Percentiles rank a stretch among this genome's conserved stretches.
Evolutionary conservation across 805 yeast genomes (phyloP).

Genomic region (Candida michaelii): DNA sequence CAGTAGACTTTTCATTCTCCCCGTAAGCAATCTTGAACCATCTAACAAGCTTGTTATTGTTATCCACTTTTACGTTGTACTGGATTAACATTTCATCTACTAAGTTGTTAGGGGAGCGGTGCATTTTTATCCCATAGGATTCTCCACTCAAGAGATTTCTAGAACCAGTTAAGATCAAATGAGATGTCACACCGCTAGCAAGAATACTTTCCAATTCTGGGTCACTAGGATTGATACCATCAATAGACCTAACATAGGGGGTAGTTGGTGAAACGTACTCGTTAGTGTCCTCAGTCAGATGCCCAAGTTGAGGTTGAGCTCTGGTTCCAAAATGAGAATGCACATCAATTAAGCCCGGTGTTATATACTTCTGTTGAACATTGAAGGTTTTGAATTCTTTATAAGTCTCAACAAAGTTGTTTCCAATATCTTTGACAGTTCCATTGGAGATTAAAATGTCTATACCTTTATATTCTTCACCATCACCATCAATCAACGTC

Average conservation of each 20-base stretch:
- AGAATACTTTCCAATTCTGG: conserved; percentile 7
- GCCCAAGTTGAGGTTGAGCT: conserved; percentile 10
- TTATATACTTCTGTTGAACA: conserved; percentile 3
- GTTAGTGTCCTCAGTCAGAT: conserved; percentile 10
- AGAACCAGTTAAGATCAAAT: conserved; percentile 9
- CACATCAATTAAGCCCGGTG: conserved; percentile 11
- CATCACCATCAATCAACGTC: conserved; percentile 8
- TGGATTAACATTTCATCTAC: conserved; percentile 8
- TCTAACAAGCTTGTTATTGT: conserved; percentile 2
- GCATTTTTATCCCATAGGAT: conserved; percentile 4
- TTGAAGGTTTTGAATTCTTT: neutral
- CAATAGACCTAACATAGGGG: conserved; percentile 11
- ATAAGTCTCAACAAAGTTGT: neutral
- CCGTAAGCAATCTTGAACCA: conserved; percentile 12
- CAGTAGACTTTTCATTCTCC: conserved; percentile 5
- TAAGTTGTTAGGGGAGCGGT: conserved; percentile 7
- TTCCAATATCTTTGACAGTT: conserved; percentile 1
- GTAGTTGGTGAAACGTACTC: conserved; percentile 8
- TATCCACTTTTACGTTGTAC: conserved; percentile 5
- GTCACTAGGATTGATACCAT: conserved; percentile 9
- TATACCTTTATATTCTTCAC: neutral
- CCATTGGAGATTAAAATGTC: conserved; percentile 5
- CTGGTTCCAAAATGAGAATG: conserved; percentile 14
- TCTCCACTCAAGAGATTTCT: conserved; percentile 10
- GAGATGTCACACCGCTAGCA: conserved; percentile 9